Evolutionary conservation across 2,329 filamentous ascomycete genomes (phyloP).

Genomic region (Chaetomium sp.): DNA sequence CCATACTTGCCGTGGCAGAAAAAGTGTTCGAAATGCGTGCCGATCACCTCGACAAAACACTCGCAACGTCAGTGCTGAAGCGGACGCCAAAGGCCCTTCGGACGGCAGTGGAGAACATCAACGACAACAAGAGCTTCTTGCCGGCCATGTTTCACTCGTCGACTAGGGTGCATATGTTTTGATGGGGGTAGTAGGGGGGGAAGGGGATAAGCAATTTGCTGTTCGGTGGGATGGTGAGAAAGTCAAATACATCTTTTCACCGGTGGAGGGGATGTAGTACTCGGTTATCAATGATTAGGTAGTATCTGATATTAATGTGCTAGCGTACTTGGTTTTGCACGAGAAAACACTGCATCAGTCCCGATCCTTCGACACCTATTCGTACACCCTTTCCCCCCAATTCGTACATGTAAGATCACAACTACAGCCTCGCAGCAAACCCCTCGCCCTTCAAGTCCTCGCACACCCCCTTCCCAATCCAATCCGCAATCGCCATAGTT

Average conservation of each 20-base stretch:
- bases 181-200: neutral
- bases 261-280: too few relatives aligned
- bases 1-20: constrained; percentile 31
- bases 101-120: constrained; percentile 39
- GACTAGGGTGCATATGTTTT: constrained; percentile 41
- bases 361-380: neutral
- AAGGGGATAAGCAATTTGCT: neutral
- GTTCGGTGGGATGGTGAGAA: neutral
- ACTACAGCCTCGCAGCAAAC: constrained; percentile 25
- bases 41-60: constrained; percentile 35
- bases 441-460: constrained; percentile 46
- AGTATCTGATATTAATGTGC: too few relatives aligned
- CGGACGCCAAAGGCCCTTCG: constrained; percentile 37
- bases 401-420: neutral
- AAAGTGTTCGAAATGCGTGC: constrained; percentile 37
- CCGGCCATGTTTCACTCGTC: constrained; percentile 41
- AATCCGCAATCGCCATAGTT: constrained; percentile 69
- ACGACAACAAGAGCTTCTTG: constrained; percentile 40
- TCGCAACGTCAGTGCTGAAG: constrained; percentile 38
- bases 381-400: neutral
- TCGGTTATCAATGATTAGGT: too few relatives aligned
- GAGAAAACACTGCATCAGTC: too few relatives aligned
- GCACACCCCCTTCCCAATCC: constrained; percentile 61
- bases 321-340: too few relatives aligned
- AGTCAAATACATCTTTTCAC: too few relatives aligned